A percentile compares a stretch with the other conserved stretches of the same genome.
Conservation (phyloP, 169 alveolate genomes). For the Perkinsus marinus region DNA sequence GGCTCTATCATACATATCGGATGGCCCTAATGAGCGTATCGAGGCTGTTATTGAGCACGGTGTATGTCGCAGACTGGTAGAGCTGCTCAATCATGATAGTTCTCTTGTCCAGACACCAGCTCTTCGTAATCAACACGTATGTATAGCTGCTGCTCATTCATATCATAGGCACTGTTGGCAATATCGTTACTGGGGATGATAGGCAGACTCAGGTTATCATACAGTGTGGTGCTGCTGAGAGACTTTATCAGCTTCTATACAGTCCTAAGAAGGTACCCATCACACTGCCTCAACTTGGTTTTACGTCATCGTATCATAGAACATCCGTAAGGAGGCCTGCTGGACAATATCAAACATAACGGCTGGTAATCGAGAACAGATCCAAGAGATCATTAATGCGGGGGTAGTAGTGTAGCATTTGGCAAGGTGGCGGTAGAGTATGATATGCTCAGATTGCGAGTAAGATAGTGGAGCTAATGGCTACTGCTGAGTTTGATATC, state of each 20-base stretch:
- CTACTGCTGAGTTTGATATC: slow-evolving; percentile 77
- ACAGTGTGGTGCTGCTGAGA: slow-evolving; percentile 72
- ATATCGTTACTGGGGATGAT: slow-evolving; percentile 73
- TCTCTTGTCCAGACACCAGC: slow-evolving; percentile 85
- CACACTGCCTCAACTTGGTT: neutral
- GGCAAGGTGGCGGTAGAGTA: no score
- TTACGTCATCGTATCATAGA: neutral
- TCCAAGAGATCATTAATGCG: slow-evolving; percentile 61
- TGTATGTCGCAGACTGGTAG: slow-evolving; percentile 77
- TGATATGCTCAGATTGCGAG: slow-evolving; percentile 46
- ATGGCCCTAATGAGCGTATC: slow-evolving; percentile 72
- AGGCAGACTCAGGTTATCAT: slow-evolving; percentile 82
- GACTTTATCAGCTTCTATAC: slow-evolving; percentile 55
- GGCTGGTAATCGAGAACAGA: slow-evolving; percentile 81
- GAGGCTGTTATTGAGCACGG: slow-evolving; percentile 68
- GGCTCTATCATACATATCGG: slow-evolving; percentile 80
- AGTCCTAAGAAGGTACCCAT: slow-evolving; percentile 53
- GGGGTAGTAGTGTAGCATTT: neutral
- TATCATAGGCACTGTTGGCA: slow-evolving; percentile 80
- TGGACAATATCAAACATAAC: slow-evolving; percentile 92
- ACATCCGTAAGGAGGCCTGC: slow-evolving; percentile 89
- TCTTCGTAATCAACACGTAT: slow-evolving; percentile 11
- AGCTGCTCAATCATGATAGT: slow-evolving; percentile 61
- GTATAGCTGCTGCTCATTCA: neutral
- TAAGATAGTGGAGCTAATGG: slow-evolving; percentile 57